These are phyloP conservation scores for Phytopythium montanum DNA, from an alignment of 352 stramenopile genomes.

Conservation along the genomic window DNA sequence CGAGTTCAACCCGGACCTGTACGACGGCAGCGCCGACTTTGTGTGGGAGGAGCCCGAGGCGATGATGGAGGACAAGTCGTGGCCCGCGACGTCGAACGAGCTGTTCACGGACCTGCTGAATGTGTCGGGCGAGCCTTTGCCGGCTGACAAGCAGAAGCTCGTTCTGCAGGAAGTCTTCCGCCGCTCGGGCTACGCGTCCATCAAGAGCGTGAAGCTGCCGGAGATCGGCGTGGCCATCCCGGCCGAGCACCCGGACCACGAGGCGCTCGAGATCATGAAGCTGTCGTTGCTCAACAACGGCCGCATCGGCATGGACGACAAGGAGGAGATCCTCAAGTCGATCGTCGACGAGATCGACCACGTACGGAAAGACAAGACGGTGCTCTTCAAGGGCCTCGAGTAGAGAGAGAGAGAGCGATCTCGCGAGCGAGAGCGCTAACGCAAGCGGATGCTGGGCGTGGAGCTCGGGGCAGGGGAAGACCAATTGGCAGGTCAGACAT, in stretches of 20 bases:
- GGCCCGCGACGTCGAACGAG: constrained; percentile 73
- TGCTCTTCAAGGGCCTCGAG: constrained; percentile 76
- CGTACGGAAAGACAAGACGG: constrained; percentile 82
- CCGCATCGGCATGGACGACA: constrained; percentile 85
- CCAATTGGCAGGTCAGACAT: neutral
- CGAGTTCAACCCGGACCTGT: constrained; percentile 74
- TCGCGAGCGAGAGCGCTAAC: neutral
- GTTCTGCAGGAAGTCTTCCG: constrained; percentile 71
- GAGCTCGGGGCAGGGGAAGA: neutral
- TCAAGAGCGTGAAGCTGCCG: constrained; percentile 68
- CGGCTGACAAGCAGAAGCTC: constrained; percentile 60
- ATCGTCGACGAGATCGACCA: constrained; percentile 82
- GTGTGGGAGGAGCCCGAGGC: constrained; percentile 73
- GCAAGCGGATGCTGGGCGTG: neutral
- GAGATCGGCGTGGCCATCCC: constrained; percentile 69
- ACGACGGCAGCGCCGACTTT: constrained; percentile 41
- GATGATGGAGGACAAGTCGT: constrained; percentile 89
- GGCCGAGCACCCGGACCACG: constrained; percentile 64
- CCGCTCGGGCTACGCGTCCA: constrained; percentile 68
- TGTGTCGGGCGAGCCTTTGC: constrained; percentile 48
- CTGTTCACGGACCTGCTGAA: constrained; percentile 83
- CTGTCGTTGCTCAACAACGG: constrained; percentile 87
- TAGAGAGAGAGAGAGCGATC: too few species aligned
- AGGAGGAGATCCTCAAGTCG: constrained; percentile 82
- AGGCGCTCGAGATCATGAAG: constrained; percentile 88